A percentile compares a stretch with the other conserved stretches of the same genome.
These are phyloP conservation scores for Euphrasia confusa DNA, from an alignment of 257 asterid genomes.

Conservation along the genomic window DNA sequence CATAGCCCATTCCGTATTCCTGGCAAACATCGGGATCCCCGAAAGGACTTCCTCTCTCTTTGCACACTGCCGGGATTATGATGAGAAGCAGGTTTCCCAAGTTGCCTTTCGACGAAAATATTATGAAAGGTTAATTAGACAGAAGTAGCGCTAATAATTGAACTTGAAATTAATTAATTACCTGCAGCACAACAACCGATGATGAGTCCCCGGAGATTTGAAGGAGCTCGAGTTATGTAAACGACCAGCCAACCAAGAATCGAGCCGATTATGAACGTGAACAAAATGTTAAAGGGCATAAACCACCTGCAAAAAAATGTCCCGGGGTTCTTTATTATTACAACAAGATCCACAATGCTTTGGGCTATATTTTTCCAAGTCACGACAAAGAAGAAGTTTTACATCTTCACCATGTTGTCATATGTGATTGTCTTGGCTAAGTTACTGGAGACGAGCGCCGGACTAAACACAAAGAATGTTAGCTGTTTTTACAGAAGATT, in stretches of 20 bases:
- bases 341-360: neutral
- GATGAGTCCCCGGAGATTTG: slow-evolving; percentile 71
- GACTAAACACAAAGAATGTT: slow-evolving; percentile 68
- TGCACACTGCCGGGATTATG: slow-evolving; percentile 87
- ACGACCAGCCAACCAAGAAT: slow-evolving; percentile 73
- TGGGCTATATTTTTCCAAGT: neutral
- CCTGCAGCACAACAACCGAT: slow-evolving; percentile 93
- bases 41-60: slow-evolving; percentile 83
- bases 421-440: slow-evolving; percentile 74
- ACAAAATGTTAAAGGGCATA: slow-evolving; percentile 80
- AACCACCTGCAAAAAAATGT: slow-evolving; percentile 63
- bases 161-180: slow-evolving; percentile 14
- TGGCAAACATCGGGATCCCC: slow-evolving; percentile 67
- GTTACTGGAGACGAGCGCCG: slow-evolving; percentile 77
- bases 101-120: slow-evolving; percentile 49
- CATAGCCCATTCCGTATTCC: slow-evolving; percentile 71
- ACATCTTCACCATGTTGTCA: slow-evolving; percentile 69
- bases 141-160: too few relatives aligned
- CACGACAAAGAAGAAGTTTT: slow-evolving; percentile 24
- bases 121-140: neutral
- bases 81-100: slow-evolving; percentile 84
- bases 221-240: slow-evolving; percentile 61
- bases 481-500: slow-evolving; percentile 39
- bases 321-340: neutral
- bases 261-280: slow-evolving; percentile 79